phyloP scores from a whole-genome alignment of 106 monocot species.

The Gastrodia elata region DNA sequence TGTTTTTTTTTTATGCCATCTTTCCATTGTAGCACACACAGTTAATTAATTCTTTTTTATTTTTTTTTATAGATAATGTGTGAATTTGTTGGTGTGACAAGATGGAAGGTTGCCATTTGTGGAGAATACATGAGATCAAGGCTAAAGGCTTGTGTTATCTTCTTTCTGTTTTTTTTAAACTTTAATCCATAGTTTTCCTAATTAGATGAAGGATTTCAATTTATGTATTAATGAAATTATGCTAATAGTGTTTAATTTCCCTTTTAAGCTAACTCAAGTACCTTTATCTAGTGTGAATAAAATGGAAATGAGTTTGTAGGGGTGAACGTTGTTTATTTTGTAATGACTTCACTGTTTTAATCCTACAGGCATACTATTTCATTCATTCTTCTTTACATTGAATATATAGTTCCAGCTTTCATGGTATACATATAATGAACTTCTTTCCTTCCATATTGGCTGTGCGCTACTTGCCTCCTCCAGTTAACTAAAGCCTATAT shows the following conservation, averaged over 20 bases:
- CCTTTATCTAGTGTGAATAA: background rate
- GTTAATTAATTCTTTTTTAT: background rate
- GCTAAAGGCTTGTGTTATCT: constrained; percentile 41
- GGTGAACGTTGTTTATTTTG: background rate
- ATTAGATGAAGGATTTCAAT: background rate
- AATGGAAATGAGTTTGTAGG: background rate
- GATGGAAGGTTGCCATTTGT: constrained; percentile 97
- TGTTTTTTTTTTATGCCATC: background rate
- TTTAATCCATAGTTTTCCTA: background rate
- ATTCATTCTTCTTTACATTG: background rate
- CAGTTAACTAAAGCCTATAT: background rate
- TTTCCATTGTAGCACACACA: background rate
- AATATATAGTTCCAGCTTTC: background rate
- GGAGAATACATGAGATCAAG: constrained; percentile 98
- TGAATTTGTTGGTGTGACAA: constrained; percentile 77
- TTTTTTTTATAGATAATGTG: constrained; percentile 54
- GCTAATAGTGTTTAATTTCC: background rate
- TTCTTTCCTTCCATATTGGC: background rate
- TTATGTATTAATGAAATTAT: background rate
- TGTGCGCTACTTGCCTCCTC: background rate
- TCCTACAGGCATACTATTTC: background rate
- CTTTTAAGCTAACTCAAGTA: background rate
- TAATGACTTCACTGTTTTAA: background rate
- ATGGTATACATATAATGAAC: background rate
- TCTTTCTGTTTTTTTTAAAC: background rate